A percentile compares a stretch with the other conserved stretches of the same genome.
Evolutionary conservation across 116 monocot genomes (phyloP).

Genomic region (Papilionanthe hybrid): DNA sequence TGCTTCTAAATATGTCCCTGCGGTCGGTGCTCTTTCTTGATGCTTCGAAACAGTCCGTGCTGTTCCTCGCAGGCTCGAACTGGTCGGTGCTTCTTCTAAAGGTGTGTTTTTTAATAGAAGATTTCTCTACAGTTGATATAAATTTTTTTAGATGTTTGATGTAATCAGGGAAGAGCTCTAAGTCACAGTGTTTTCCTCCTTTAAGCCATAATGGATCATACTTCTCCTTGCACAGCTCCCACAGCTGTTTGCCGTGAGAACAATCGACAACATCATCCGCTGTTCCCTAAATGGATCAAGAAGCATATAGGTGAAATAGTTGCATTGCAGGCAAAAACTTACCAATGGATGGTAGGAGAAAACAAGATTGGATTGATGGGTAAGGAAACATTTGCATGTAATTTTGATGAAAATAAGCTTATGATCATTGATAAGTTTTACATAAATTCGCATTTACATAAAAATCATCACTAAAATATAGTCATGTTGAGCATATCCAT

Average conservation of each 20-base stretch:
- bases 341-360: too few species aligned
- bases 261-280: slow-evolving; percentile 89
- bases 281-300: slow-evolving; percentile 53
- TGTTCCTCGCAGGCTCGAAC: slow-evolving; percentile 64
- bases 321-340: background rate
- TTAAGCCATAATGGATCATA: slow-evolving; percentile 92
- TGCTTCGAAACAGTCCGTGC: slow-evolving; percentile 52
- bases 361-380: too few species aligned
- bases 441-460: too few species aligned
- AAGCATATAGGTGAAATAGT: background rate
- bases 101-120: slow-evolving; percentile 24
- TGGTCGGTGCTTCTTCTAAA: slow-evolving; percentile 44
- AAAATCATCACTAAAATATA: too few species aligned
- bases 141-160: slow-evolving; percentile 78
- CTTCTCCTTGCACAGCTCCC: slow-evolving; percentile 92
- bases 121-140: slow-evolving; percentile 60
- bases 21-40: slow-evolving; percentile 67
- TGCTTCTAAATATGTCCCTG: slow-evolving; percentile 33
- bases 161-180: slow-evolving; percentile 88
- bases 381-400: too few species aligned
- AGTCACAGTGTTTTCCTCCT: slow-evolving; percentile 91
- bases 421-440: too few species aligned
- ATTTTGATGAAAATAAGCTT: too few species aligned
- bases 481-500: too few species aligned
- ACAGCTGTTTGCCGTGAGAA: slow-evolving; percentile 89